Base-by-base conservation (phyloP, 2,329 filamentous ascomycete genomes). In the Phialophora macrospora region DNA sequence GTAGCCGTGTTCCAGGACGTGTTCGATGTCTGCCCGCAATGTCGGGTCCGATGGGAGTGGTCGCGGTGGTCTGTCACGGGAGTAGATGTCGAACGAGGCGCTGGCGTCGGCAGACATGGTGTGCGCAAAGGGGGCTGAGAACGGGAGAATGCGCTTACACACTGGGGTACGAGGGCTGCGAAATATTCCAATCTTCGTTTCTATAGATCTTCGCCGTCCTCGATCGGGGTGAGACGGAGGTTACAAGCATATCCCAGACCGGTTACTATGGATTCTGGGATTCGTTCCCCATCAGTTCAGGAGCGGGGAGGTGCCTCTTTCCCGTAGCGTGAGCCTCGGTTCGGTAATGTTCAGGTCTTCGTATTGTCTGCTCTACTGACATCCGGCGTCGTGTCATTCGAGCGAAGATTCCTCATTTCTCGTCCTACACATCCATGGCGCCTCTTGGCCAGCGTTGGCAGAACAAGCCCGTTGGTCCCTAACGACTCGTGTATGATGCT, bases 1-100 rank as follows among this genome's bases (percentile, higher is more conserved):
- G 63, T 77, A 79, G 55, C 77, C 77, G 64, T 79, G 73, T 56
- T 69, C 73, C 69, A 72, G 75, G 65, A 71, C 75, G 56, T 68
- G 72, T 63, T 75, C 70, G 34, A 76, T 63, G 58, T 75, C 72
- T 3, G 73, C 71, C 14, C 71, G 67, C 22, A 68, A 64, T 24
- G 60, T 44, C 3, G 72, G 68, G 57, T 75, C 70, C 20, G 65
- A 56, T 20, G 71, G 72, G 9, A 70, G 41, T 3, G 68, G 61
- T 28, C 58, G 60, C 22, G n/a, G 48, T 8, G 55, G 41, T 9
- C 49, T 38, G 11, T 52, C 58, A 46, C 46, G n/a, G 3, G 64
- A 70, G 49, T 65, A 62, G 34, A 70, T 26, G 11, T 63, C 63
- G 59, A 69, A 62, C 8, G 49, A 44, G 38, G 34, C 59, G 24